These are phyloP conservation scores for Yarrowia sp. DNA, from an alignment of 805 yeast species.

Conservation along the genomic window DNA sequence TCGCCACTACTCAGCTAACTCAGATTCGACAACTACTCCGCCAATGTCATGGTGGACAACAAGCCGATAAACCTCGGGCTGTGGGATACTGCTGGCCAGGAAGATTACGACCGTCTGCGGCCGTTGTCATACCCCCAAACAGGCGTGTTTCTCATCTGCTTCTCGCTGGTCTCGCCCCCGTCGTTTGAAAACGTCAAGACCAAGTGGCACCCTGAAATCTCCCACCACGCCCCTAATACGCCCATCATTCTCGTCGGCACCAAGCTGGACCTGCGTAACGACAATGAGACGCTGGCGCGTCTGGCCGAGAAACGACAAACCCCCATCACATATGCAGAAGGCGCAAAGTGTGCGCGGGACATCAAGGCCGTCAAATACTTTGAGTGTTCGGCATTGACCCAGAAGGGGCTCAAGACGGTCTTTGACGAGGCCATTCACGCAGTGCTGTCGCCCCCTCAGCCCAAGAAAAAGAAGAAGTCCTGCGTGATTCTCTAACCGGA, in stretches of 20 bases:
- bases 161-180: constrained; percentile 76
- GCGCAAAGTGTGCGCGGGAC: constrained; percentile 63
- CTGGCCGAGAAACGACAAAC: constrained; percentile 58
- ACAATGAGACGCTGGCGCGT: constrained; percentile 64
- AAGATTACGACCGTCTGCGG: constrained; percentile 84
- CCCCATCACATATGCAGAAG: constrained; percentile 64
- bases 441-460: constrained; percentile 53
- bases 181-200: constrained; percentile 77
- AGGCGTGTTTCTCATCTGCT: constrained; percentile 81
- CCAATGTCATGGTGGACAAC: constrained; percentile 77
- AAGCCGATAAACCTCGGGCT: constrained; percentile 80
- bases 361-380: constrained; percentile 70
- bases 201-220: constrained; percentile 84
- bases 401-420: constrained; percentile 78
- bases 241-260: constrained; percentile 79
- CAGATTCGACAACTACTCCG: constrained; percentile 80
- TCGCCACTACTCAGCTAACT: not conserved
- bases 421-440: constrained; percentile 79
- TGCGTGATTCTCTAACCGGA: constrained; percentile 46
- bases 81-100: constrained; percentile 97
- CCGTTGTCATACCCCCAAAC: constrained; percentile 92
- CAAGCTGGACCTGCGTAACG: constrained; percentile 82
- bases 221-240: constrained; percentile 74
- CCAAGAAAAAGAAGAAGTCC: constrained; percentile 48
- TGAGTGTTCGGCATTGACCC: constrained; percentile 90